Base-by-base conservation (phyloP, 805 yeast species). In the Spathaspora boniae region DNA sequence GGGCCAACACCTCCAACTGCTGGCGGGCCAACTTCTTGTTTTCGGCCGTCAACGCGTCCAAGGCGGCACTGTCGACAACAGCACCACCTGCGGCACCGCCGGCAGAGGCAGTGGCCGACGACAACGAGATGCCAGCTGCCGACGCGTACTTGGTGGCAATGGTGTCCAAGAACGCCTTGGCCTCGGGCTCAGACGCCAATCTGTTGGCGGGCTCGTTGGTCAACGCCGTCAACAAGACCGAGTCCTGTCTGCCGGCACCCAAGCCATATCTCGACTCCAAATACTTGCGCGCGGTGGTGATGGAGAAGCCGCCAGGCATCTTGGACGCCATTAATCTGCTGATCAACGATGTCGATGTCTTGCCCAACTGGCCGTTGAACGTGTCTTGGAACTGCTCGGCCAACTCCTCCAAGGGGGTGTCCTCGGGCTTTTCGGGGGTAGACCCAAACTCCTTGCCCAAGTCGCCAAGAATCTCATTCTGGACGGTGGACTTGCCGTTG, bases 261-360 rank as follows among this genome's bases (percentile, higher is more conserved):
- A 93, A 76, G 49, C 98, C 98, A 86, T 86, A 93, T 63, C 91
- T 80, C 29, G 89, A 58, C 68, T 85, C 89, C 60, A 93, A 77
- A 68, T 93, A 86, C 63, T 89, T 87, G 73, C 97, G 83, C 34
- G 96, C 95, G 46, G 76, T 71, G 43, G 96, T 82, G 50, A 91
- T 82, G 31, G 95, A 84, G 67, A 91, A 93, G 15, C 99, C 99
- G 76, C 99, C 99, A 36, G 99, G 98, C 98, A 93, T 93, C 72
- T 93, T 93, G 19, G 97, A 83, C 8, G 98, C 81, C 72, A 89
- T 84, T 56, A 93, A 74, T 68, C 97, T 82, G 44, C 95, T 86
- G 45, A 91, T 72, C 53, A 93, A 75, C 19, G 96, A 83, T 25
- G 88, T 68, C 2, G 98, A 83, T 55, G 89, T 95, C 64, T 93